Conservation (phyloP, 2,329 filamentous ascomycete species). For the Monilinia aucupariae region DNA sequence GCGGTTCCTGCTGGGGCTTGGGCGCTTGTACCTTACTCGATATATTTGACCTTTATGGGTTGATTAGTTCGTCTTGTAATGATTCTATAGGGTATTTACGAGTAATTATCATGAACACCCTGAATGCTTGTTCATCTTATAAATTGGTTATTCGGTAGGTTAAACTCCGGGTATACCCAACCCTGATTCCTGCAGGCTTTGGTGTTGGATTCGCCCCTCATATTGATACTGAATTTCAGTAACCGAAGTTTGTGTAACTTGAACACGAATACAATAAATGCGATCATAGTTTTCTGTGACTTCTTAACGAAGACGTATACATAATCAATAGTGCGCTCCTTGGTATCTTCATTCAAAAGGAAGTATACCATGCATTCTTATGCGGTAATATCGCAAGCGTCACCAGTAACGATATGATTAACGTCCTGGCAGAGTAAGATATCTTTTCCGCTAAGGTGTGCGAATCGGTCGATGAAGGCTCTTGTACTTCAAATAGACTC, state of each 20-base stretch:
- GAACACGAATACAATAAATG: background rate
- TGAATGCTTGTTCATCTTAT: no score
- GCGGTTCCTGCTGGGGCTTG: no score
- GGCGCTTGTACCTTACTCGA: no score
- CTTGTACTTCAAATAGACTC: conserved; percentile 21
- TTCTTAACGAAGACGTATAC: background rate
- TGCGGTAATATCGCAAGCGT: background rate
- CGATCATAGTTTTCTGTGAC: background rate
- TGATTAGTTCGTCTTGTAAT: no score
- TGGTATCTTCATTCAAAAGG: background rate
- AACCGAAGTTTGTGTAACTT: background rate
- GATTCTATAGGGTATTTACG: no score
- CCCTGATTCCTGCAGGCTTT: no score
- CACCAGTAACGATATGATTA: background rate
- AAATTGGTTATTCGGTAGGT: no score
- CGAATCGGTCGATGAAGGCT: conserved; percentile 28
- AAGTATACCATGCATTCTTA: background rate
- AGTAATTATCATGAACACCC: no score
- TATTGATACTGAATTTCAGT: background rate
- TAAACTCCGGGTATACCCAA: no score
- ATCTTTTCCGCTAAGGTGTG: conserved; percentile 24
- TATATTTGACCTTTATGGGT: no score
- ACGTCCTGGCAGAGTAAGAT: conserved; percentile 11
- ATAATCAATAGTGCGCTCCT: background rate
- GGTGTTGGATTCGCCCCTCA: background rate